Base-by-base conservation (phyloP, 2,329 filamentous ascomycete genomes). In the Phaeomoniella chlamydospora region DNA sequence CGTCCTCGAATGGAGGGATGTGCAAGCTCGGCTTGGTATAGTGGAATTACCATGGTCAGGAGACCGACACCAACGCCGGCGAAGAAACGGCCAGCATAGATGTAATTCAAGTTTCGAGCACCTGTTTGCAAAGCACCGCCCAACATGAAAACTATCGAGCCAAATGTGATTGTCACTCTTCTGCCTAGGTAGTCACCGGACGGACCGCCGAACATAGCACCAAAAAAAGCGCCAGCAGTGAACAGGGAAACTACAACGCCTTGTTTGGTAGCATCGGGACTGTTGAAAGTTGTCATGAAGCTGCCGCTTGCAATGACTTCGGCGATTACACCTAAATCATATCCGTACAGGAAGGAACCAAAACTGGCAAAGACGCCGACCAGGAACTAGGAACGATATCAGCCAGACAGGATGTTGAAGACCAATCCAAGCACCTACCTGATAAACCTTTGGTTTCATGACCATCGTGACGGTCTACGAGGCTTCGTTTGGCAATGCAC, bases 11-110 rank as follows among this genome's bases (percentile, higher is more conserved):
- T 88, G 39, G 68, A 70, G 2, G 83, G 83, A 51, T 88, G 83
- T 3, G 78, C 76, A 15, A 88, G 67, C 49, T 90, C 83, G 15
- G 79, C 80, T 51, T 87, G 82, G 52, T 86, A 88, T 0, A 87
- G 56, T 2, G 81, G 74, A 26, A 79, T 62, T 41, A 77, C 72
- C 72, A 77, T 77, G 43, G 67, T 66, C 5, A 78, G 57, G 37
- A 73, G 62, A 6, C 74, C 74, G 36, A 78, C 68, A 43, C 70
- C 77, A 14, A 78, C 52, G 37, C 80, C 81, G 17, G 80, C 77
- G 35, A 87, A 62, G 43, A 70, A 70, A 22, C 83, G 69, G 11
- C 82, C 82, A 29, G 74, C 65, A 49, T 80, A 84, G 14, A 88
- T 65, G 49, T 76, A 85, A 3, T 53, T 49, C 18, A 78, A 52